A percentile compares a stretch with the other conserved stretches of the same genome.
Evolutionary conservation across 2,329 filamentous ascomycete genomes (phyloP).

Genomic region (Alternaria arborescens): DNA sequence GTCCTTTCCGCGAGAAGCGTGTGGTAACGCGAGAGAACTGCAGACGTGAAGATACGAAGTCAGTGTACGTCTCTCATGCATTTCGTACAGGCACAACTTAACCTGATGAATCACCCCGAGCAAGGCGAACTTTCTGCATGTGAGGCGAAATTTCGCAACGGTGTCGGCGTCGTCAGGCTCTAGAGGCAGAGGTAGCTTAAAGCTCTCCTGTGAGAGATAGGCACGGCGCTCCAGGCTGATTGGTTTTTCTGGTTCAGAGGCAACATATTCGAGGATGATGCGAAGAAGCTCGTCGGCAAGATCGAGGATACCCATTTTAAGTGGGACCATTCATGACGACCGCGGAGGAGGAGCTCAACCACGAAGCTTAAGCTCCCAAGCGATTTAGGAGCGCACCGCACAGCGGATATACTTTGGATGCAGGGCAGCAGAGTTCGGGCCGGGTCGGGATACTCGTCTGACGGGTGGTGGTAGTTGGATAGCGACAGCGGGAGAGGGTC

Average conservation of each 20-base stretch:
- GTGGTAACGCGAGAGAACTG: constrained; percentile 62
- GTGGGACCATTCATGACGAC: constrained; percentile 40
- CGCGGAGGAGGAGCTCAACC: constrained; percentile 16
- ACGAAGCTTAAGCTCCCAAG: constrained; percentile 9
- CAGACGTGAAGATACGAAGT: too few species aligned
- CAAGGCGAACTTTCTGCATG: constrained; percentile 47
- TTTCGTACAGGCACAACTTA: too few species aligned
- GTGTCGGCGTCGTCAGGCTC: constrained; percentile 55
- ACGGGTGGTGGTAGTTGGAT: constrained; percentile 35
- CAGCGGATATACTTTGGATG: constrained; percentile 31
- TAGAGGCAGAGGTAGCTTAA: constrained; percentile 55
- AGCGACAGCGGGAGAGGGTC: constrained; percentile 28
- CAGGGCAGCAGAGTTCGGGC: constrained; percentile 30
- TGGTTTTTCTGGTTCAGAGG: constrained; percentile 60
- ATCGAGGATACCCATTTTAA: constrained; percentile 49
- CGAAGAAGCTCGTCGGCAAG: constrained; percentile 61
- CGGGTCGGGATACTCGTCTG: constrained; percentile 34
- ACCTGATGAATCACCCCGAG: constrained; percentile 55
- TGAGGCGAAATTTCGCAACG: constrained; percentile 58
- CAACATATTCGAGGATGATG: constrained; percentile 61
- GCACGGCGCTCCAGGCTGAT: constrained; percentile 60
- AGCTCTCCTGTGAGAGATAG: constrained; percentile 63
- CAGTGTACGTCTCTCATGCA: too few species aligned
- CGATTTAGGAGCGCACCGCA: constrained; percentile 24
- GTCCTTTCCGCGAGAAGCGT: constrained; percentile 60